phyloP scores from a whole-genome alignment of 345 rosid genomes.

The Lenwebbia sp. region DNA sequence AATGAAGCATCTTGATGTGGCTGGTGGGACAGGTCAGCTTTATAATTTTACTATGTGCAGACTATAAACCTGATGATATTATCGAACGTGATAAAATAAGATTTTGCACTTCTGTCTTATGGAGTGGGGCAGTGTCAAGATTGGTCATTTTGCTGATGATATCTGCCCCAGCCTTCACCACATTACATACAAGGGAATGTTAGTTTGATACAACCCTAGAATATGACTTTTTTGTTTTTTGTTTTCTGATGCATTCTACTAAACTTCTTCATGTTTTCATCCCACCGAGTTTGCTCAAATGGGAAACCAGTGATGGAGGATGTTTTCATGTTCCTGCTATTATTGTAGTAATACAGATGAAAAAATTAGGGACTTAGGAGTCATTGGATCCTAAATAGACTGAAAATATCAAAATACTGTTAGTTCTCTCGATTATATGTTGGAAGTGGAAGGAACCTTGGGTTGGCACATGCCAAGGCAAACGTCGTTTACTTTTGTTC shows the following conservation, averaged over 20 bases:
- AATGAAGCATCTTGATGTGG: constrained; percentile 98
- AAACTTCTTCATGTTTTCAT: not conserved
- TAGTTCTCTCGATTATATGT: not conserved
- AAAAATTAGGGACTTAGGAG: not conserved
- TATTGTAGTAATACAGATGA: not conserved
- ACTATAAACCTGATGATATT: not conserved
- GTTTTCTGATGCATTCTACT: not conserved
- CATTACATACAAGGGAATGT: not conserved
- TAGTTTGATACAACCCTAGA: not conserved
- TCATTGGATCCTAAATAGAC: not conserved
- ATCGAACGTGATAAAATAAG: not conserved
- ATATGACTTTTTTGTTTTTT: not conserved
- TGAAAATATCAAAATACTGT: not conserved
- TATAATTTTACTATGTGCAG: not conserved
- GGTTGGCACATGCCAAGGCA: not conserved
- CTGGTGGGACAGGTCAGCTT: constrained; percentile 82
- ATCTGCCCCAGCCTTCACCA: not conserved
- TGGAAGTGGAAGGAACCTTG: not conserved
- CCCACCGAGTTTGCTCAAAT: not conserved
- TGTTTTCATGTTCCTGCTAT: not conserved
- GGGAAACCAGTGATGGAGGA: not conserved
- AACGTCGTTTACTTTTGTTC: not conserved
- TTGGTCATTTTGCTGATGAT: not conserved
- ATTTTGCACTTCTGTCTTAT: not conserved
- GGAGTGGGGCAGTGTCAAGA: not conserved